Evolutionary conservation across 2,329 filamentous ascomycete genomes (phyloP).

Genomic region (Arthroderma sp.): DNA sequence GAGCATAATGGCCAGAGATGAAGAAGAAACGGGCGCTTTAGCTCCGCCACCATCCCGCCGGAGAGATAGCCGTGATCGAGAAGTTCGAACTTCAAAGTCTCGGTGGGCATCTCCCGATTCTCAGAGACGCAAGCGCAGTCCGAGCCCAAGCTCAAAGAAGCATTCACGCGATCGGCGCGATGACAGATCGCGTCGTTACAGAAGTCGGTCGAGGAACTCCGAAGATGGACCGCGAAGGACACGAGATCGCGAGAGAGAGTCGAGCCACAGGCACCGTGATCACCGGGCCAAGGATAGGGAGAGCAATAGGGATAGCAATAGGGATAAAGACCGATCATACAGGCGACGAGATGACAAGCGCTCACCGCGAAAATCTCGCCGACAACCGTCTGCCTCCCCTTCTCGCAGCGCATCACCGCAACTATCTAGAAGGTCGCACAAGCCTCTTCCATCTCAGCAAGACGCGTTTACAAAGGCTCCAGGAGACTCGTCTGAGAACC

Average conservation of each 20-base stretch:
- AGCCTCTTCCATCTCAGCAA: constrained; percentile 34
- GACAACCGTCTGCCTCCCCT: constrained; percentile 18
- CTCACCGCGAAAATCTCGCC: constrained; percentile 3
- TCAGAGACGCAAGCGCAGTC: constrained; percentile 5
- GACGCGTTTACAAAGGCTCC: constrained; percentile 28
- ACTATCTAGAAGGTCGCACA: constrained; percentile 21
- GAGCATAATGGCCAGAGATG: too few relatives aligned
- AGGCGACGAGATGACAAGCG: constrained; percentile 5
- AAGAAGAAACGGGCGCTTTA: too few relatives aligned
- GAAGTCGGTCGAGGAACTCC: constrained; percentile 6
- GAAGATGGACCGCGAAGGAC: constrained; percentile 12
- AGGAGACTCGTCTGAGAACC: constrained; percentile 15
- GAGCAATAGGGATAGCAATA: constrained; percentile 11
- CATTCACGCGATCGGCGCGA: too few relatives aligned
- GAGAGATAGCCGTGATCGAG: not conserved
- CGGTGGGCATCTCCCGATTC: constrained; percentile 4
- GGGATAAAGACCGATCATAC: constrained; percentile 13
- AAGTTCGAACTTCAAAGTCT: constrained; percentile 2
- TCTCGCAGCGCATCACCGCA: constrained; percentile 16
- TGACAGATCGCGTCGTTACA: constrained; percentile 3
- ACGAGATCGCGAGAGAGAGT: constrained; percentile 17
- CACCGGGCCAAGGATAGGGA: constrained; percentile 14
- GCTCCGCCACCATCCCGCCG: too few relatives aligned
- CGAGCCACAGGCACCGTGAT: constrained; percentile 17
- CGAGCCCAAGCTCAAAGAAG: not conserved